phyloP scores from a whole-genome alignment of 345 rosid genomes.

The Bruguiera sexangula region DNA sequence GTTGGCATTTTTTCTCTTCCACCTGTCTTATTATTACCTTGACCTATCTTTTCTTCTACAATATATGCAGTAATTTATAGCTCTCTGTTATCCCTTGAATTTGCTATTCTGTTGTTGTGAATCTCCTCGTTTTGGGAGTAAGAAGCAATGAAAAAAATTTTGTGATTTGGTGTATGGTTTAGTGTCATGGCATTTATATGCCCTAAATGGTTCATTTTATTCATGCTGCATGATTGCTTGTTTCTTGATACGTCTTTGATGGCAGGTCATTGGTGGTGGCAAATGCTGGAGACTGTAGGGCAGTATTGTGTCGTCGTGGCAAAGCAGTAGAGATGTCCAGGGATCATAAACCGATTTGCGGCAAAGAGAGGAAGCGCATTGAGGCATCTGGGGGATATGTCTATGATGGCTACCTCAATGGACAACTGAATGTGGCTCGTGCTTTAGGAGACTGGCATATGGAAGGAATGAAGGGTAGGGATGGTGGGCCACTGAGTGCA shows the following conservation, averaged over 20 bases:
- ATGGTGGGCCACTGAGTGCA: slow-evolving; percentile 75
- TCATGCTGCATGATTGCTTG: neutral
- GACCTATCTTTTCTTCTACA: neutral
- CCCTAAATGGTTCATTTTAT: neutral
- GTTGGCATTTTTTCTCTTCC: slow-evolving; percentile 37
- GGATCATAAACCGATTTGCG: slow-evolving; percentile 80
- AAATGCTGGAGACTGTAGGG: slow-evolving; percentile 90
- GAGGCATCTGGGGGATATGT: slow-evolving; percentile 73
- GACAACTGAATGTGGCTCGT: slow-evolving; percentile 77
- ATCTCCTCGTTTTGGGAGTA: neutral
- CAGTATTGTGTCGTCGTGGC: slow-evolving; percentile 74
- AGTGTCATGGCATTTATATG: neutral
- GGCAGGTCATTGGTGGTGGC: slow-evolving; percentile 76
- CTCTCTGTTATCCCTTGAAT: neutral
- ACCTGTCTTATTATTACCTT: neutral
- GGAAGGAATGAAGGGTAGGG: slow-evolving; percentile 71
- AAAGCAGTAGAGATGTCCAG: slow-evolving; percentile 81
- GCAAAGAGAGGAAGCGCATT: slow-evolving; percentile 57
- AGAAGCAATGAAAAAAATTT: neutral
- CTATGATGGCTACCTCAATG: slow-evolving; percentile 71
- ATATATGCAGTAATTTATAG: too few species aligned
- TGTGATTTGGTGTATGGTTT: neutral
- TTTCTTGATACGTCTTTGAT: slow-evolving; percentile 15
- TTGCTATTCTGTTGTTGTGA: neutral
- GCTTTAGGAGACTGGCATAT: slow-evolving; percentile 93